Conservation (phyloP, 2,329 filamentous ascomycete species). For the Monilinia aucupariae region DNA sequence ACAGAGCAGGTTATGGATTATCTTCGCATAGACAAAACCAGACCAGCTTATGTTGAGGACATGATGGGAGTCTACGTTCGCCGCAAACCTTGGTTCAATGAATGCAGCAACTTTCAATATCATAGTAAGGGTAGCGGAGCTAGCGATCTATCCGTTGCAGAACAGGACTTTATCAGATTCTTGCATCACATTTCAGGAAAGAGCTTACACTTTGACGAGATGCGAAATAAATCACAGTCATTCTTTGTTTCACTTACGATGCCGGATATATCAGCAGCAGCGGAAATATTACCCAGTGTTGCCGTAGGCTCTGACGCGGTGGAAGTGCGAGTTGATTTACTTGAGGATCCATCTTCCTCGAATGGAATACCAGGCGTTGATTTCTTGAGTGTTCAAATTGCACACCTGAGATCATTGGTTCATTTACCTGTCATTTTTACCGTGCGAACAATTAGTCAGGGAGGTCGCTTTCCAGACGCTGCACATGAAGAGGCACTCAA, state of each 20-base stretch:
- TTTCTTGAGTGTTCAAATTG: constrained; percentile 76
- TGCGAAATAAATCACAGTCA: constrained; percentile 63
- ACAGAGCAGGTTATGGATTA: constrained; percentile 86
- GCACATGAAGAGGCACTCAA: constrained; percentile 63
- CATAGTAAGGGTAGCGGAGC: constrained; percentile 63
- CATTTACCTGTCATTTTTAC: constrained; percentile 87
- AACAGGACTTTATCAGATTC: constrained; percentile 67
- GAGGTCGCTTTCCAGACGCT: constrained; percentile 79
- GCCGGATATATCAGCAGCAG: constrained; percentile 61
- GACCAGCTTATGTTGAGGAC: constrained; percentile 87
- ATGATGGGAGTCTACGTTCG: constrained; percentile 88
- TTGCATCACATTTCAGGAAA: constrained; percentile 62
- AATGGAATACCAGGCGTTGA: constrained; percentile 58
- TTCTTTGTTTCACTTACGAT: constrained; percentile 93
- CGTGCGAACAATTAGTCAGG: constrained; percentile 77
- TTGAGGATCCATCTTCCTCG: constrained; percentile 59
- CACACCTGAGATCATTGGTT: constrained; percentile 66
- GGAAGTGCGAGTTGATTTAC: constrained; percentile 85
- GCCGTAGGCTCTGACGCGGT: constrained; percentile 87
- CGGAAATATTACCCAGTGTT: constrained; percentile 62
- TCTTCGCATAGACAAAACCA: constrained; percentile 78
- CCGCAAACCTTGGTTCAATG: constrained; percentile 80
- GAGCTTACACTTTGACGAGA: constrained; percentile 49
- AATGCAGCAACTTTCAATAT: constrained; percentile 93
- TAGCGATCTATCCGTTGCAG: constrained; percentile 31